Conservation (phyloP, 305 asterid species). For the Ilex paraguariensis region DNA sequence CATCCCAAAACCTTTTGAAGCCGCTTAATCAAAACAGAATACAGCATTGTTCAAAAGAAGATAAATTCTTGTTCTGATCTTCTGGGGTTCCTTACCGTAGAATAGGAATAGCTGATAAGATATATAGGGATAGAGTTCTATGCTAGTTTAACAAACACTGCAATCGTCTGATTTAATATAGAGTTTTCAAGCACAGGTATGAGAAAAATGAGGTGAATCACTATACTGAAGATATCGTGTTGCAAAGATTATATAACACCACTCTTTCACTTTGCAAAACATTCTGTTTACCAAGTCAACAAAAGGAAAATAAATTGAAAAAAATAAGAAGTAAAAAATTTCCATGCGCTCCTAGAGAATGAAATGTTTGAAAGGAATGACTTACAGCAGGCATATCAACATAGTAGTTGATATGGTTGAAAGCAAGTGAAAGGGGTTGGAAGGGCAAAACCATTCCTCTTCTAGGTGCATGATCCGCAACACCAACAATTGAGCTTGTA, state of each 20-base stretch:
- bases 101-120: no score
- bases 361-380: conserved; percentile 1
- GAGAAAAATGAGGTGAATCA: no score
- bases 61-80: no score
- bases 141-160: no score
- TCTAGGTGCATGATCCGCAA: conserved; percentile 9
- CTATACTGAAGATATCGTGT: not conserved
- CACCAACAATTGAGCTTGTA: conserved; percentile 5
- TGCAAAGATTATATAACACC: no score
- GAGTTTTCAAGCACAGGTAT: no score
- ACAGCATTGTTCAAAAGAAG: no score
- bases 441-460: conserved; percentile 34
- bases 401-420: conserved; percentile 32
- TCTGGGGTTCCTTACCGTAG: no score
- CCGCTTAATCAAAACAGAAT: no score
- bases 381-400: conserved; percentile 46
- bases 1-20: no score
- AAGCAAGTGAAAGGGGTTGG: conserved; percentile 34
- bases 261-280: not conserved
- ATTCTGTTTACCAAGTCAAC: not conserved
- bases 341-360: not conserved
- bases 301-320: not conserved
- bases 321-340: not conserved
- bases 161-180: no score
- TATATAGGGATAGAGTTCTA: no score